A percentile compares a stretch with the other conserved stretches of the same genome.
Evolutionary conservation across 768 basidiomycete species (phyloP).

Genomic region (Leccinum rimulosum): DNA sequence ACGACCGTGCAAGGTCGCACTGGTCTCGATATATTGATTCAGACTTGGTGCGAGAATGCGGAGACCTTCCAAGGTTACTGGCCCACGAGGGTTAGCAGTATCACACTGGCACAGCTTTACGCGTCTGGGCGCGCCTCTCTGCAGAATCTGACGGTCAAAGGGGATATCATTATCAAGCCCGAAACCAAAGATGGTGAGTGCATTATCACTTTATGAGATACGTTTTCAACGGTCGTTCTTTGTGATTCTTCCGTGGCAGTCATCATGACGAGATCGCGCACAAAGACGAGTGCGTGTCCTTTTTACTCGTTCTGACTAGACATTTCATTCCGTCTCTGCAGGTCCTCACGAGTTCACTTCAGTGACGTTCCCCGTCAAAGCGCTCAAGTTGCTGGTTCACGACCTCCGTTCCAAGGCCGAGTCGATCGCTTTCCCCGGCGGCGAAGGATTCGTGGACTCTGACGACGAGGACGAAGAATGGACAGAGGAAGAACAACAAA

Average conservation of each 20-base stretch:
- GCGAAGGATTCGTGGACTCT: conserved; percentile 59
- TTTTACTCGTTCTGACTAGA: conserved; percentile 11
- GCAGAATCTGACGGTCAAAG: conserved; percentile 74
- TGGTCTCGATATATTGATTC: conserved; percentile 84
- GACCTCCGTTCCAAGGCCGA: conserved; percentile 84
- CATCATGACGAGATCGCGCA: conserved; percentile 94
- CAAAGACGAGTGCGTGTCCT: conserved; percentile 69
- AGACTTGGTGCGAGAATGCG: conserved; percentile 92
- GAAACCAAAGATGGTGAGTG: conserved; percentile 78
- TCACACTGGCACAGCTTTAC: conserved; percentile 79
- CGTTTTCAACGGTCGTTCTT: conserved; percentile 15
- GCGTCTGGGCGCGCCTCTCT: conserved; percentile 62
- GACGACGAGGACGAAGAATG: conserved; percentile 95
- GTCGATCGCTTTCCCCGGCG: conserved; percentile 59
- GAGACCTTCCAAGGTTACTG: conserved; percentile 95
- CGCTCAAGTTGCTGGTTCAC: conserved; percentile 81
- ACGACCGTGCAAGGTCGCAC: conserved; percentile 57
- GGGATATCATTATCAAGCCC: conserved; percentile 83
- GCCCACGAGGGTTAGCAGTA: conserved; percentile 81
- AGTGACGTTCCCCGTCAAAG: conserved; percentile 89
- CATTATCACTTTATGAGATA: conserved; percentile 8
- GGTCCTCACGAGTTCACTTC: conserved; percentile 85
- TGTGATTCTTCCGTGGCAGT: conserved; percentile 47
- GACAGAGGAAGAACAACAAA: conserved; percentile 79
- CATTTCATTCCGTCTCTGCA: conserved; percentile 33